Evolutionary conservation across 2,329 filamentous ascomycete genomes (phyloP), one percentile per base, ranked within the genome.

Genomic region (Fusarium tricinctum): DNA sequence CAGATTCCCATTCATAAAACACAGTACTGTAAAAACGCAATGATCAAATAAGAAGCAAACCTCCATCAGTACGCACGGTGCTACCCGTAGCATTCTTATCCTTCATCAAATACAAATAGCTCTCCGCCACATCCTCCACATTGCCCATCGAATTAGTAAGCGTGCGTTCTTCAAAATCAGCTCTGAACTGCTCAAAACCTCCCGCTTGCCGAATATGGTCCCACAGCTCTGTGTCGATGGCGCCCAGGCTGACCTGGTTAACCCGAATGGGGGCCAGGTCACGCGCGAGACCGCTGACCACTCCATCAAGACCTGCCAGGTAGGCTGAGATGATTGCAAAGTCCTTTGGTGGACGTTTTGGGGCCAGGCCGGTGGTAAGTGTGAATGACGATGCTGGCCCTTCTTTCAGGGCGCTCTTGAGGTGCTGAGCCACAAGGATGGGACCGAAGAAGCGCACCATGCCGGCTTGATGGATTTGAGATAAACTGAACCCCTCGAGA

Each of bases 91-190:
- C 51, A 38, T 48, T 48, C 14, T 44, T 39, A n/a, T 44, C 33
- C 43, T 54, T 54, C 51, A 54, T 54, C 43, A 54, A 6, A 38
- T 54, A 54, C 23, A 54, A 8, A 39, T 54, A 54, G 4, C 43
- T 44, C 4, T 54, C 51, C 0, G 51, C 51, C 8, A 54, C 20
- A 7, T 54, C 51, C n/a, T 30, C 22, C 0, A 32, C n/a, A 22
- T 14, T 39, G 14, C 15, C 51, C 35, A 14, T 44, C 6, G 7
- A 54, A 19, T 1, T 43, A 30, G 3, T 54, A 12, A 38, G 35
- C 5, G 35, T 38, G 3, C 35, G 35, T 8, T 38, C 17, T 38
- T 38, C 35, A n/a, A 38, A 38, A 12, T 38, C 35, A 38, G 35
- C 8, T 19, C 35, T 38, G 17, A 38, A 38, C 17, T 38, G 35